Base-by-base conservation (phyloP, 371 early-diverging fungal genomes). In the Enterospora canceri region DNA sequence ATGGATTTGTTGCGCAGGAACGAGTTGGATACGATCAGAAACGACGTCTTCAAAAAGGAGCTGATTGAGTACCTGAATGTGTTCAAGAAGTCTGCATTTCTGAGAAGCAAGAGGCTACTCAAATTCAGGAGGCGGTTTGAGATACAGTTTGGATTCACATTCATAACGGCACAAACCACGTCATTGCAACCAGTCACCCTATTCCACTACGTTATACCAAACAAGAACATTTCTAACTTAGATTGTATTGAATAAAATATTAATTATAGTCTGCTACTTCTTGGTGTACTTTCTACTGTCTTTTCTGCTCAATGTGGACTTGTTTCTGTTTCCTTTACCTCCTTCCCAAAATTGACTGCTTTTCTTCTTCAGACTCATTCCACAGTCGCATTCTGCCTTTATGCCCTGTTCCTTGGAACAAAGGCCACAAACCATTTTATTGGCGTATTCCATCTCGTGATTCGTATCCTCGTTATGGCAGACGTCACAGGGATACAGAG, bases 291-390 rank as follows among this genome's bases (percentile, higher is more conserved):
- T 86, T 55, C 82, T 80, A 1, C 48, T 69, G 24, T 85, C 91
- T 78, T 87, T 90, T 62, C 85, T 83, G 73, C 84, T 88, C 92
- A 95, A 89, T 28, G 82, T 74, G 0, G 67, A 59, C 66, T 82
- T 83, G 68, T 92, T 86, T 23, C 96, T 79, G 12, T 86, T 86
- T 2, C 96, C 96, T 66, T 87, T 83, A 21, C 96, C 94, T 24
- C 94, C 96, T 80, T 95, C 92, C 96, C 96, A 95, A 69, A 87
- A 91, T 1, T 85, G 84, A 0, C 83, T 73, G 58, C 78, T 76
- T 21, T 77, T 74, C n/a, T 57, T 70, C 31, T 64, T 79, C 58
- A 83, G 78, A 35, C 82, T 76, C 48, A 89, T 84, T 54, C 84
- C 87, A 76, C 87, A 86, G 32, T 68, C 48, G 16, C 84, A 85